Base-by-base conservation (phyloP, 2,329 filamentous ascomycete species). In the Ilyonectria destructans region DNA sequence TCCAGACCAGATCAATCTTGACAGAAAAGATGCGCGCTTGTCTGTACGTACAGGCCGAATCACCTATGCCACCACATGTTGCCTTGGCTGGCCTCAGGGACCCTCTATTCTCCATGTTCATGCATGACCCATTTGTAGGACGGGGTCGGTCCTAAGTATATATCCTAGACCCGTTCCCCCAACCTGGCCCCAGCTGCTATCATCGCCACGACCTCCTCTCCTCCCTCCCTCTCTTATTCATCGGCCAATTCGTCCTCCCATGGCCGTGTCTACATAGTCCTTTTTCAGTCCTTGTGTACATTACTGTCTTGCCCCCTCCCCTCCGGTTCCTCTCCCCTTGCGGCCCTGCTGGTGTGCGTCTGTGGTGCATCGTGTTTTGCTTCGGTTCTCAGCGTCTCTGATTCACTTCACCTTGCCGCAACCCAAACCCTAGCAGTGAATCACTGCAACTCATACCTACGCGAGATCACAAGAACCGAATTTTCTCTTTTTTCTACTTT, bases 101-200 rank as follows among this genome's bases (percentile, higher is more conserved):
- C 78, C 77, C 78, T 79, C 77, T 74, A 69, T 75, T 78, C 78
- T 79, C 79, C 79, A 80, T 81, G 77, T 75, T 76, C 78, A 80
- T 81, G 79, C 80, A 81, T 79, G 77, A 77, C 71, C 76, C 71
- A 68, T 74, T 71, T 74, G 70, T 69, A 64, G 64, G 71, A 75
- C 67, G 69, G 68, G 69, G 66, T 72, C 65, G 71, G 70, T 68
- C 67, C 69, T 72, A 71, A 71, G 74, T 85, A 85, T 85, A 86
- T 86, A 86, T 85, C 82, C 79, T 80, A 80, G 79, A 79, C 78
- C 81, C 76, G 77, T 80, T 80, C 80, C 80, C 79, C 79, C 77
- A 77, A 72, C 76, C 77, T 73, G 74, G 77, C 75, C 69, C 67
- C 68, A 56, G 65, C 69, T 63, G 56, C 65, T 74, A 73, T 73